These are phyloP conservation scores for Suillus lakei DNA, from an alignment of 768 basidiomycete species.

Conservation along the genomic window DNA sequence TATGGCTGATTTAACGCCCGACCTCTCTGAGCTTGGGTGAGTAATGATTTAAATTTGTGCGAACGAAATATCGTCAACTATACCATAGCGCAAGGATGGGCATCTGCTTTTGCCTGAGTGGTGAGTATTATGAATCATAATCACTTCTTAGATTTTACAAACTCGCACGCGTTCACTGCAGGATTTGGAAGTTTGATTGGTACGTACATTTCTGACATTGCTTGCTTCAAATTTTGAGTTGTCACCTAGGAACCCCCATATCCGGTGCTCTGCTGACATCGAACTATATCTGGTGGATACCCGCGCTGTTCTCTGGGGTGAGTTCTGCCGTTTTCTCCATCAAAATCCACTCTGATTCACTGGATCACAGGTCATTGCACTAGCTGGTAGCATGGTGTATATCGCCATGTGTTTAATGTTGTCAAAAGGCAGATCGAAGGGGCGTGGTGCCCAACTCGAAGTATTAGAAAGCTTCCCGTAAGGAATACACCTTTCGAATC, in stretches of 20 bases:
- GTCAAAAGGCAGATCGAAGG: not conserved
- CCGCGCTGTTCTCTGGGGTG: conserved; percentile 55
- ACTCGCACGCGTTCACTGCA: not conserved
- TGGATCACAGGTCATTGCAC: not conserved
- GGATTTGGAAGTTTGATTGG: conserved; percentile 24
- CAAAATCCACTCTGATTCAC: not conserved
- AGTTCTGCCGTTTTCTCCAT: not conserved
- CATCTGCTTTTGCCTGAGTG: conserved; percentile 12
- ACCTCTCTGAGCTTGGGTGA: conserved; percentile 57
- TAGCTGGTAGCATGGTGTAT: not conserved
- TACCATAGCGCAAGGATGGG: conserved; percentile 33
- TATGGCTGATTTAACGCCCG: conserved; percentile 46
- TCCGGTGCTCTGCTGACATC: conserved; percentile 60
- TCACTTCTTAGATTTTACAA: not conserved
- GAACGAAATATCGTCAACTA: not conserved
- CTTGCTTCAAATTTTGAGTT: not conserved
- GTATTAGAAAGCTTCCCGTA: not conserved
- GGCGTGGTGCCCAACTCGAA: not conserved
- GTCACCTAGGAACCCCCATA: conserved; percentile 52
- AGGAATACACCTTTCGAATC: not conserved
- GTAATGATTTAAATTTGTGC: conserved; percentile 6
- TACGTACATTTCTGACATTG: conserved; percentile 17
- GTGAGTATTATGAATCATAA: conserved; percentile 7
- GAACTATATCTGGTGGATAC: conserved; percentile 59
- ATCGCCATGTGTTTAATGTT: not conserved